Conservation (phyloP, 495 filamentous ascomycete species). For the Xylaria scruposa region DNA sequence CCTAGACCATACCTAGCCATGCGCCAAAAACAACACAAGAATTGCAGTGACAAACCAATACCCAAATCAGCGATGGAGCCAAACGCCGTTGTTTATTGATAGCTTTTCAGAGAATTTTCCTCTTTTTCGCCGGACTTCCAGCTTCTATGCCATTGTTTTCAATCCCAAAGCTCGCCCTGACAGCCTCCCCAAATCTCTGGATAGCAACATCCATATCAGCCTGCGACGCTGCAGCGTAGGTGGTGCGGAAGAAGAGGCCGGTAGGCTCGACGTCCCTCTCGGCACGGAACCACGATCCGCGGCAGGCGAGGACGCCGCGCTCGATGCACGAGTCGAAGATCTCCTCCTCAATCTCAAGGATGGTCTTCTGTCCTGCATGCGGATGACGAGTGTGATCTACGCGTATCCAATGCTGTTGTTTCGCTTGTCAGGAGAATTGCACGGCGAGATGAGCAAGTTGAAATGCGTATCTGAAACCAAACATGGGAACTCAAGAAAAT, state of each 20-base stretch:
- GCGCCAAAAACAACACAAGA: not conserved
- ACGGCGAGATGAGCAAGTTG: not conserved
- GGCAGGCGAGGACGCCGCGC: slow-evolving; percentile 74
- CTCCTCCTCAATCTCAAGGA: slow-evolving; percentile 79
- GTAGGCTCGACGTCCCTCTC: slow-evolving; percentile 51
- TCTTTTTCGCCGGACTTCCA: no score
- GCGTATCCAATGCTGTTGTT: slow-evolving; percentile 76
- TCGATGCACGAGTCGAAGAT: slow-evolving; percentile 78
- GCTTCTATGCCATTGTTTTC: not conserved
- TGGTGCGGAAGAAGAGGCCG: slow-evolving; percentile 83
- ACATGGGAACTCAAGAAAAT: not conserved
- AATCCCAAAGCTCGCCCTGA: slow-evolving; percentile 70
- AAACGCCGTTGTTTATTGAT: not conserved
- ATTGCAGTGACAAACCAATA: not conserved
- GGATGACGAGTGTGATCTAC: slow-evolving; percentile 81
- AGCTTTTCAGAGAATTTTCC: not conserved
- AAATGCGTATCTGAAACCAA: not conserved
- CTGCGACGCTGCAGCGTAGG: slow-evolving; percentile 79
- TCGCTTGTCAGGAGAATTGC: not conserved
- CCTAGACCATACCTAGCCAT: not conserved
- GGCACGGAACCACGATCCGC: slow-evolving; percentile 89
- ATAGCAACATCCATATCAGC: slow-evolving; percentile 83
- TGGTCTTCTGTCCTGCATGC: slow-evolving; percentile 56
- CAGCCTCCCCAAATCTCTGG: slow-evolving; percentile 70
- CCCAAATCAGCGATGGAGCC: not conserved